These are phyloP conservation scores for Taiozyma sp. DNA, from an alignment of 1,139 yeast species.

Conservation along the genomic window DNA sequence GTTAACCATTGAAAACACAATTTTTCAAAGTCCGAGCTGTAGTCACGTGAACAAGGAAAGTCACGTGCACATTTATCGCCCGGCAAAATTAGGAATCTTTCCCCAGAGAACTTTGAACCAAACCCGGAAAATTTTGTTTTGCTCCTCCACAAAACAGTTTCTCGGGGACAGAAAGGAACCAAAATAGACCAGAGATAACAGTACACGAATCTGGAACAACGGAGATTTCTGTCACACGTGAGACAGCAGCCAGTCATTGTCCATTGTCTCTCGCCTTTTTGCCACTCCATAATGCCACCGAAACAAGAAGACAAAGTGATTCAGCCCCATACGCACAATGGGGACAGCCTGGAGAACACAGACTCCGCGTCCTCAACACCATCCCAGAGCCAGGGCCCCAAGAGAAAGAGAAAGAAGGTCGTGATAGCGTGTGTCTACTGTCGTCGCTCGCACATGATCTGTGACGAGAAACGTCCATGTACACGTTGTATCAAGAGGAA, in stretches of 20 bases:
- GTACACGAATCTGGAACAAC: background rate
- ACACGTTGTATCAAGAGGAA: conserved; percentile 82
- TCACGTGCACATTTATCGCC: background rate
- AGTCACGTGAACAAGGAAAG: background rate
- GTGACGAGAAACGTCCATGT: conserved; percentile 86
- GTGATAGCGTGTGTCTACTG: conserved; percentile 81
- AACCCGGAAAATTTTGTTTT: background rate
- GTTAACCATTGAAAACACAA: no score
- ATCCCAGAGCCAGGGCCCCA: conserved; percentile 5
- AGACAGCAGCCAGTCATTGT: background rate
- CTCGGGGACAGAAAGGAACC: background rate
- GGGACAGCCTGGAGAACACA: background rate
- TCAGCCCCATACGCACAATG: background rate
- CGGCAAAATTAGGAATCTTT: background rate
- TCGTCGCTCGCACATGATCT: conserved; percentile 90
- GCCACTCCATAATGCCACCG: background rate
- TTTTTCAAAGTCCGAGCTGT: background rate
- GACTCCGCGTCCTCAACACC: background rate
- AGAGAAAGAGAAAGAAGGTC: conserved; percentile 42
- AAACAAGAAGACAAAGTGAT: background rate
- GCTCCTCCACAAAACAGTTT: background rate
- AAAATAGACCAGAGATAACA: no score
- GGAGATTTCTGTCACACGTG: background rate
- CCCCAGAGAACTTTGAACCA: background rate
- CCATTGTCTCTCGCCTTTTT: background rate